Conservation (phyloP, 345 rosid genomes). For the Syzygium aromaticum region DNA sequence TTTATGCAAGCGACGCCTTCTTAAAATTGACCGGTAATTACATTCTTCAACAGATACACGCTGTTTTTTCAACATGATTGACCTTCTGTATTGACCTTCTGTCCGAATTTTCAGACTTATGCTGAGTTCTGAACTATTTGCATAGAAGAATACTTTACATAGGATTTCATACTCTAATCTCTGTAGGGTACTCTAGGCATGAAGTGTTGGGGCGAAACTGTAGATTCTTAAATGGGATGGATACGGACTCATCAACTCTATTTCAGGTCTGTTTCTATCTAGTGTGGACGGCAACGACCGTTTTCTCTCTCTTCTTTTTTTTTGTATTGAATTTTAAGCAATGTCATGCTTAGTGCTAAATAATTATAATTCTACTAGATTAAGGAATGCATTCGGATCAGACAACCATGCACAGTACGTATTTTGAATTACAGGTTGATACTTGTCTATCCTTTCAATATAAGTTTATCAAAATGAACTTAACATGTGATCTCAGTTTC, state of each 20-base stretch:
- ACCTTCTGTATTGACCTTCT: not conserved
- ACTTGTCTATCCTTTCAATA: slow-evolving; percentile 20
- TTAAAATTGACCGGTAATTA: slow-evolving; percentile 69
- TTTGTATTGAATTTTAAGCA: not conserved
- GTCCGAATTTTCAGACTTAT: not conserved
- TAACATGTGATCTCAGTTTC: not conserved
- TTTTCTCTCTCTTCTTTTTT: not conserved
- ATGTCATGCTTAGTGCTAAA: not conserved
- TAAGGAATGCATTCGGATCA: slow-evolving; percentile 49
- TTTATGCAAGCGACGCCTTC: slow-evolving; percentile 90
- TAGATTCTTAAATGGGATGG: slow-evolving; percentile 61
- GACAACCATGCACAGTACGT: slow-evolving; percentile 84
- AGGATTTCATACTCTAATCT: not conserved
- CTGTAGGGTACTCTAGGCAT: slow-evolving; percentile 64
- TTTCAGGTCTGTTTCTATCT: slow-evolving; percentile 33
- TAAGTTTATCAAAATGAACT: not conserved
- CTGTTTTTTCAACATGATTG: not conserved
- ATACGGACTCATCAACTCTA: slow-evolving; percentile 49
- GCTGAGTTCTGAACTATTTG: not conserved
- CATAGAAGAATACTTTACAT: not conserved
- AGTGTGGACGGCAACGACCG: not conserved
- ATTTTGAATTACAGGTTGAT: slow-evolving; percentile 93
- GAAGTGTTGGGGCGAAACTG: slow-evolving; percentile 82
- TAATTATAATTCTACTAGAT: slow-evolving; percentile 29
- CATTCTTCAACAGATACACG: not conserved